These are phyloP conservation scores for Rutstroemia sp. DNA, from an alignment of 2,329 filamentous ascomycete species.

Conservation along the genomic window DNA sequence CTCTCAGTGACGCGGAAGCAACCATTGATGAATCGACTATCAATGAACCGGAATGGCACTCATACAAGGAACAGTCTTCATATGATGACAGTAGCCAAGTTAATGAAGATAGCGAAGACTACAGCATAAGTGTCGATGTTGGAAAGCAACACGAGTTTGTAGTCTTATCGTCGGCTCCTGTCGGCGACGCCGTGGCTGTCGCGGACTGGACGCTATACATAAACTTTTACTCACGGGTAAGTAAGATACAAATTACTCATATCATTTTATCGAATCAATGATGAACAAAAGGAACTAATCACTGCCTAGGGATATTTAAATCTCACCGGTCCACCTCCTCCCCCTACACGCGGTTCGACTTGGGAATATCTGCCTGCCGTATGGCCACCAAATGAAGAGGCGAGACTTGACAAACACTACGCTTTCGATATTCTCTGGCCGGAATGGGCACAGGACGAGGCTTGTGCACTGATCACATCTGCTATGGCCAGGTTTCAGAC, in stretches of 20 bases:
- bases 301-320: slow-evolving; percentile 29
- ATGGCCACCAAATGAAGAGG: slow-evolving; percentile 24
- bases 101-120: not conserved
- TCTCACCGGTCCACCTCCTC: slow-evolving; percentile 29
- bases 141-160: slow-evolving; percentile 11
- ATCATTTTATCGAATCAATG: not conserved
- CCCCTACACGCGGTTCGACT: slow-evolving; percentile 21
- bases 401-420: slow-evolving; percentile 18
- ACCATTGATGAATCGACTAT: not conserved
- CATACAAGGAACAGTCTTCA: not conserved
- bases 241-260: not conserved
- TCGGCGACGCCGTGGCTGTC: not conserved
- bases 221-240: slow-evolving; percentile 15
- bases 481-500: slow-evolving; percentile 26
- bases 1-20: not conserved
- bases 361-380: slow-evolving; percentile 28
- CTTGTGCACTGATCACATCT: slow-evolving; percentile 17
- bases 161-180: slow-evolving; percentile 3
- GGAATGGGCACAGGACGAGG: slow-evolving; percentile 16
- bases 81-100: not conserved
- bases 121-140: not conserved
- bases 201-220: slow-evolving; percentile 13
- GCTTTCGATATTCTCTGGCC: slow-evolving; percentile 22
- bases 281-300: not conserved
- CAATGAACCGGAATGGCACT: not conserved